Base-by-base conservation (phyloP, 345 rosid genomes). In the Ceriops zippeliana region DNA sequence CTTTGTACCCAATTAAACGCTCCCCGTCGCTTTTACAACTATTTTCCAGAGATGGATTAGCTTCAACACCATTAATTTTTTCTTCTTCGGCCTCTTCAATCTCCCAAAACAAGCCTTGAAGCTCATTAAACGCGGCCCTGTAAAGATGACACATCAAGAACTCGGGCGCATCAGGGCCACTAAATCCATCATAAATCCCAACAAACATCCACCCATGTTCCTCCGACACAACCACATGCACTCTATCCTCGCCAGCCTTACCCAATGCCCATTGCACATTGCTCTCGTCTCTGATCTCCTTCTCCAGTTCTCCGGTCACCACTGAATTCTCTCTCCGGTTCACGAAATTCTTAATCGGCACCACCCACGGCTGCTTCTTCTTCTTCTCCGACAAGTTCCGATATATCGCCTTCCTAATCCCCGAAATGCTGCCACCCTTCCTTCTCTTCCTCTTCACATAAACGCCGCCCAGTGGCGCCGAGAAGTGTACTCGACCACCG, bases 141-240 rank as follows among this genome's bases (percentile, higher is more conserved):
- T 93, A 93, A 37, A 93, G 98, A 86, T 89, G 85, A 62, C 90
- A 93, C 98, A 93, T 93, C 86, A 91, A 75, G 86, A 91, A 93
- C 62, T 93, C 97, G 3, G 98, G 96, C 34, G 97, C 98, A 58
- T 91, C 98, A 1, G 98, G 98, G 32, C 98, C 97, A 30, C 91
- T 93, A 81, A 93, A 93, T 30, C 98, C 98, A 72, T 93, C 97
- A 68, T 93, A 93, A 76, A 93, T 91, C 67, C 98, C 97, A 37
- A 89, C 97, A 56, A 91, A 93, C 63, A 93, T 75, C 98, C 98
- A 93, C 19, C 98, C 98, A 54, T 91, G 97, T 80, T 93, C 96
- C 82, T 93, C 98, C 47, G 96, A 91, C 37, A 93, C 93, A 28
- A 92, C 98, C 69, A 93, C 88, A 28, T 93, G 98, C 35, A 93